Evolutionary conservation across 768 basidiomycete species (phyloP), one percentile per base, ranked within the genome.

Genomic region (Neoboletus subvelutipes): DNA sequence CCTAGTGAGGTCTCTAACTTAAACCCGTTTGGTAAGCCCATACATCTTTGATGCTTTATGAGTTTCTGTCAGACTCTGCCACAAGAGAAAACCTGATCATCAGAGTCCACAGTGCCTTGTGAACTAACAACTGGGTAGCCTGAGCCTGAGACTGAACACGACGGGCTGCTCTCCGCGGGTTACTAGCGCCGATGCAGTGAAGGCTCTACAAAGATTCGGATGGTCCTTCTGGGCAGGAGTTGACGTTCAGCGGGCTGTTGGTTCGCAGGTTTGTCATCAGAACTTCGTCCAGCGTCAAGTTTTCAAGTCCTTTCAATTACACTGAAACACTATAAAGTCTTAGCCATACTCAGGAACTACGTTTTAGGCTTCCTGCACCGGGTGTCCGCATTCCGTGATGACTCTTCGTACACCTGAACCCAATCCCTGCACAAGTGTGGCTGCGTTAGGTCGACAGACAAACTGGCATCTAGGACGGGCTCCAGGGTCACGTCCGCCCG

Each of bases 401-500:
- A 63, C 28, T 66, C 66, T 17, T 68, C 54, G 48, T 68, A 68
- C 22, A 67, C 66, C 53, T 67, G 60, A 28, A 58, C 56, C 66
- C 66, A 67, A n/a, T 67, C 66, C 61, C 42, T 68, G 33, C 65
- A 67, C 57, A 68, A 11, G 39, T 67, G 66, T 26, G 66, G 66
- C 20, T 68, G 66, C 37, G 48, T 60, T 18, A 60, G 39, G 49
- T 67, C 67, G 28, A 68, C 66, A 13, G 56, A 42, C 4, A 68
- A 45, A 46, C 34, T 58, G 6, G 26, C 45, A 20, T 61, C 42
- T 29, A 69, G 36, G n/a, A 68, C 79, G 0, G 75, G 75, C 46
- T 83, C 81, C 34, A 83, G 67, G 1, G 80, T 81, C 28, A 76
- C 66, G 61, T 82, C 80, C 12, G 80, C 75, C 10, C 69, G 64